Conservation (phyloP, 257 asterid genomes). For the Coffea eugenioides region DNA sequence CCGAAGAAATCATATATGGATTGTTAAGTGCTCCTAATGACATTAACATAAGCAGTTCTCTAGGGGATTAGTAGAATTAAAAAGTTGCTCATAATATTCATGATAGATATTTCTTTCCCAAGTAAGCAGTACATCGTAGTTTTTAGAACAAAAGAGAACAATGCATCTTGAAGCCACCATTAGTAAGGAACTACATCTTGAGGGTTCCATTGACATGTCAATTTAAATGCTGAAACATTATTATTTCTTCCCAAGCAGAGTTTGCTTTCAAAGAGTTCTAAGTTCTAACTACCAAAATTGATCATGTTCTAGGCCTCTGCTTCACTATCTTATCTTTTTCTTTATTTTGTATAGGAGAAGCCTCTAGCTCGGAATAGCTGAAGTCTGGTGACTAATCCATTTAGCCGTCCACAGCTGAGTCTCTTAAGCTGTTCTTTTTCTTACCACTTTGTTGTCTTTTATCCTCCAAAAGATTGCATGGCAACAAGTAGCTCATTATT, state of each 20-base stretch:
- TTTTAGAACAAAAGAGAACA: no score
- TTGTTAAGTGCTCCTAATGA: background rate
- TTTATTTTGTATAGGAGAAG: no score
- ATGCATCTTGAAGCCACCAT: no score
- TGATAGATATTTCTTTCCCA: background rate
- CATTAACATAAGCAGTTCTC: no score
- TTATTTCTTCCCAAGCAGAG: no score
- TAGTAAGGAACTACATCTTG: no score
- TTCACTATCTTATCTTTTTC: no score
- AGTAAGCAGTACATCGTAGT: background rate
- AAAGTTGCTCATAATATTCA: background rate
- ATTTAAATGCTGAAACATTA: no score
- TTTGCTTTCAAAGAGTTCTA: no score
- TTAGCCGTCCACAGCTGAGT: background rate
- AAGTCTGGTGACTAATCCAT: background rate
- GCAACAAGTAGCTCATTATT: background rate
- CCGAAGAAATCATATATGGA: background rate
- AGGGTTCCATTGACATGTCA: no score
- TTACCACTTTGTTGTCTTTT: background rate
- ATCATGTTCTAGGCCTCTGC: no score
- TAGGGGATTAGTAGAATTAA: background rate
- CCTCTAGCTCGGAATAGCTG: background rate
- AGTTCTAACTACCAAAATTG: no score
- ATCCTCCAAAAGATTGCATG: background rate
- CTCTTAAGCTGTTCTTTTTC: background rate